phyloP scores from a whole-genome alignment of 495 filamentous ascomycete genomes.

The Penicillium lagena region DNA sequence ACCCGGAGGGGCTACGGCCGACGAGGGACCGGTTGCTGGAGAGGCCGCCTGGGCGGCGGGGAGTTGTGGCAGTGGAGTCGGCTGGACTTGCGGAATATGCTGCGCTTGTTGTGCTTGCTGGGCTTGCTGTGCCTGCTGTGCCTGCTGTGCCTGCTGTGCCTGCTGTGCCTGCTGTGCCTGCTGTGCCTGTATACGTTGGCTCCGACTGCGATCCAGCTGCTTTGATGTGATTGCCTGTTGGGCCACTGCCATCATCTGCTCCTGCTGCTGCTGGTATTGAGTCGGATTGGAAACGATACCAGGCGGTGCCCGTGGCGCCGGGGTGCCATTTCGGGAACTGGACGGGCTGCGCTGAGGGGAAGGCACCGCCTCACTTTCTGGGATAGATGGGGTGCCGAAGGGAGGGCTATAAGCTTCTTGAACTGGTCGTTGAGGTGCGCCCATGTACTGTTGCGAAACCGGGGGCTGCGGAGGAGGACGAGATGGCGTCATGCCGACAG shows the following conservation, averaged over 20 bases:
- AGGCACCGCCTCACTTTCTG: constrained; percentile 53
- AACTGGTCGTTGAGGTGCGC: constrained; percentile 9
- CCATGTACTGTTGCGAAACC: constrained; percentile 16
- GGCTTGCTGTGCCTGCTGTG: too few relatives aligned
- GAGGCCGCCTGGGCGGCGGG: constrained; percentile 15
- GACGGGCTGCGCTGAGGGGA: constrained; percentile 36
- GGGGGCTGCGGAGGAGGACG: constrained; percentile 50
- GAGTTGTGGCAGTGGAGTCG: neutral
- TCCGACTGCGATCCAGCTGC: constrained; percentile 56
- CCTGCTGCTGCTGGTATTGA: constrained; percentile 82
- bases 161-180: constrained; percentile 18
- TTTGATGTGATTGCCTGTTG: constrained; percentile 58
- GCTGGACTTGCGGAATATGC: too few relatives aligned
- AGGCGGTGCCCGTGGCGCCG: constrained; percentile 20
- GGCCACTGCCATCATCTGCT: constrained; percentile 67
- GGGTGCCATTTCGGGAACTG: constrained; percentile 34
- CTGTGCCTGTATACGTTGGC: constrained; percentile 52
- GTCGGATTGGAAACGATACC: constrained; percentile 30
- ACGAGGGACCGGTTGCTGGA: constrained; percentile 17
- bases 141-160: too few relatives aligned
- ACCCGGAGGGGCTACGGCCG: constrained; percentile 42
- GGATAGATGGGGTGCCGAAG: constrained; percentile 29
- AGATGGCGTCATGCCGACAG: constrained; percentile 24
- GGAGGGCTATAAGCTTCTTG: constrained; percentile 19
- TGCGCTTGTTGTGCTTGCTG: too few relatives aligned